Conservation (phyloP, 139 green algal species). For the Penium margaritaceum region DNA sequence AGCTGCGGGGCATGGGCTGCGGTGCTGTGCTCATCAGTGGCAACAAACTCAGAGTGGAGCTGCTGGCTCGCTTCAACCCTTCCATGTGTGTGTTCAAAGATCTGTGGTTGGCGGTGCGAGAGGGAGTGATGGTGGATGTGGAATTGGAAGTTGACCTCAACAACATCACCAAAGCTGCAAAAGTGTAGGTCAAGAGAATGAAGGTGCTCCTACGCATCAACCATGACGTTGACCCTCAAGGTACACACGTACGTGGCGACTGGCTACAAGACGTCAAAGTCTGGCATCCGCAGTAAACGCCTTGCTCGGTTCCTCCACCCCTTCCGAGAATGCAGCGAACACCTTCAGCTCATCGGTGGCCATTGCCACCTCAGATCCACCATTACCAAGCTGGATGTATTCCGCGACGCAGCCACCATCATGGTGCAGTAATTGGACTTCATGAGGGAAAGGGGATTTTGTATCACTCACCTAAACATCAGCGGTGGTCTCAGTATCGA, state of each 20-base stretch:
- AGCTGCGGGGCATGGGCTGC: constrained; percentile 58
- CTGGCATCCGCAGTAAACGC: constrained; percentile 92
- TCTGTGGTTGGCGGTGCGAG: too few species aligned
- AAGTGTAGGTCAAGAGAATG: too few species aligned
- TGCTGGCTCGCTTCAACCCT: constrained; percentile 79
- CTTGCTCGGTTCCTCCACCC: constrained; percentile 78
- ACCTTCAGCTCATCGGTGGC: constrained; percentile 78
- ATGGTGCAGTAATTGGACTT: constrained; percentile 86
- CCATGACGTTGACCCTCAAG: too few species aligned
- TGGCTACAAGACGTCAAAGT: constrained; percentile 89
- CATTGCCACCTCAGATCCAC: constrained; percentile 91
- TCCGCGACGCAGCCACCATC: constrained; percentile 79
- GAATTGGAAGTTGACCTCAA: too few species aligned
- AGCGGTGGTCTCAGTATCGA: constrained; percentile 91
- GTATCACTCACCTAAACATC: constrained; percentile 89
- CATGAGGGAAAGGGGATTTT: constrained; percentile 82
- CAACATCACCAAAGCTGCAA: too few species aligned
- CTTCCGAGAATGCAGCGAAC: constrained; percentile 66
- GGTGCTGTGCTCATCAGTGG: constrained; percentile 88
- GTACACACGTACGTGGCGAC: constrained; percentile 94
- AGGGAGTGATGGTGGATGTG: too few species aligned
- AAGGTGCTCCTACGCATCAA: too few species aligned
- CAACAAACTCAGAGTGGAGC: constrained; percentile 85
- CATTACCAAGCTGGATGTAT: constrained; percentile 91
- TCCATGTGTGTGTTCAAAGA: too few species aligned